Percentiles rank a stretch among this genome's conserved stretches.
phyloP scores from a whole-genome alignment of 768 basidiomycete species.

The Dacryopinax primogenitus region DNA sequence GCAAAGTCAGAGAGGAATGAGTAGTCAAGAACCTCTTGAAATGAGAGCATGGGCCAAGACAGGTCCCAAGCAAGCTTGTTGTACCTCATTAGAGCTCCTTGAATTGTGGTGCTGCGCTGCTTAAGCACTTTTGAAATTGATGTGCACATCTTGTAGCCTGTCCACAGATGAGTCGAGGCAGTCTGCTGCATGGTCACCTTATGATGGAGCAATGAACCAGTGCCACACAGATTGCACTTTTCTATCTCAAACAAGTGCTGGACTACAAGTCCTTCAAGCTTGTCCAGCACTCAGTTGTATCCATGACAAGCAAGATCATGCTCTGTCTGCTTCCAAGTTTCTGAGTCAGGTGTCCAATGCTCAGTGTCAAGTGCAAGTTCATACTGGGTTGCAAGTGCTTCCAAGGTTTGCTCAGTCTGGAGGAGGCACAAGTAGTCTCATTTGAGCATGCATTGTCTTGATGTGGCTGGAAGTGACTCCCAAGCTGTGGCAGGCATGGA shows the following conservation, averaged over 20 bases:
- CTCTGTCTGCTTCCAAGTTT: conserved; percentile 8
- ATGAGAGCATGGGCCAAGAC: conserved; percentile 10
- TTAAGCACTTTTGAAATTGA: conserved; percentile 29
- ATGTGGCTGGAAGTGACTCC: neutral
- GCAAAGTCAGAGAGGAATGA: conserved; percentile 23
- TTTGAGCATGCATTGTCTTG: neutral
- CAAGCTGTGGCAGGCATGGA: neutral
- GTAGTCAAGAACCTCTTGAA: conserved; percentile 15
- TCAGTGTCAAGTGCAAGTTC: neutral
- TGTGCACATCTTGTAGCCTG: conserved; percentile 29
- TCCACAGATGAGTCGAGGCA: neutral
- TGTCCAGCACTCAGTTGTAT: conserved; percentile 22
- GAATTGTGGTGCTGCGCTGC: conserved; percentile 25
- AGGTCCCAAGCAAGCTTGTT: conserved; percentile 23
- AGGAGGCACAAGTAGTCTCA: neutral
- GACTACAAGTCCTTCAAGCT: conserved; percentile 25
- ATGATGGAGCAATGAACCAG: conserved; percentile 17
- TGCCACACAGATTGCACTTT: conserved; percentile 22
- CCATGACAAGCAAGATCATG: conserved; percentile 12
- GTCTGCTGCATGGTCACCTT: neutral
- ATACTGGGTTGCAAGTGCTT: neutral
- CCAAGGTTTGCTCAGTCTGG: neutral
- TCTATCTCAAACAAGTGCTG: conserved; percentile 25
- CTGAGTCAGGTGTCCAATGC: neutral
- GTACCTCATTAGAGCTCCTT: conserved; percentile 25